Percentiles rank a stretch among this genome's conserved stretches.
Conservation (phyloP, 257 asterid species). For the Nicotiana undulata region DNA sequence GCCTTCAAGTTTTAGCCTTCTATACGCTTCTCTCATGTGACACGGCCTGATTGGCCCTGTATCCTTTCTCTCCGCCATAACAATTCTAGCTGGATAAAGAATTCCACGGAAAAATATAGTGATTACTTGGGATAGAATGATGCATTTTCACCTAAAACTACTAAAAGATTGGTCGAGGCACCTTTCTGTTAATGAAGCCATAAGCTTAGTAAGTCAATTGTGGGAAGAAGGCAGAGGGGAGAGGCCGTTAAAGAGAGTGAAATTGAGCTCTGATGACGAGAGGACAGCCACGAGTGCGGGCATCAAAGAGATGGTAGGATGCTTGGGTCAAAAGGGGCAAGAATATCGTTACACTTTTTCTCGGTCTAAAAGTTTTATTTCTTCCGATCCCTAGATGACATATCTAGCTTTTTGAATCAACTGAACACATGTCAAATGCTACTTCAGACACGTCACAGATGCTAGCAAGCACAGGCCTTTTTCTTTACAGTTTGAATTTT, state of each 20-base stretch:
- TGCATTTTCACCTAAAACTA: background rate
- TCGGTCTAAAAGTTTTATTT: background rate
- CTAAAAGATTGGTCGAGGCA: background rate
- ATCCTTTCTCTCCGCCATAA: constrained; percentile 75
- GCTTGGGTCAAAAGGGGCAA: background rate
- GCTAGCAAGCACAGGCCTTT: background rate
- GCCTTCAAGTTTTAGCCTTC: constrained; percentile 81
- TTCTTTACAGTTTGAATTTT: background rate
- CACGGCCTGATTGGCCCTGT: constrained; percentile 94
- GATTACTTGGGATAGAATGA: background rate
- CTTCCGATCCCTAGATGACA: background rate
- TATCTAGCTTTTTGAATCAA: background rate
- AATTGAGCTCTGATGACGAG: background rate
- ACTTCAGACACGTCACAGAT: background rate
- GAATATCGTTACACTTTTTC: background rate
- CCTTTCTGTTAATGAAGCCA: background rate
- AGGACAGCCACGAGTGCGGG: background rate
- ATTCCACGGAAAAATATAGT: background rate
- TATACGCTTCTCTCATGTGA: constrained; percentile 87
- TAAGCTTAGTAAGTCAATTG: background rate
- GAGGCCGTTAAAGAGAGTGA: background rate
- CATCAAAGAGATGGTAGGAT: background rate
- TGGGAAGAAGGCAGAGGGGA: background rate
- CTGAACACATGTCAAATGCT: background rate
- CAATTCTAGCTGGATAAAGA: constrained; percentile 58